Conservation (phyloP, 2,329 filamentous ascomycete species). For the Nemania sp. region DNA sequence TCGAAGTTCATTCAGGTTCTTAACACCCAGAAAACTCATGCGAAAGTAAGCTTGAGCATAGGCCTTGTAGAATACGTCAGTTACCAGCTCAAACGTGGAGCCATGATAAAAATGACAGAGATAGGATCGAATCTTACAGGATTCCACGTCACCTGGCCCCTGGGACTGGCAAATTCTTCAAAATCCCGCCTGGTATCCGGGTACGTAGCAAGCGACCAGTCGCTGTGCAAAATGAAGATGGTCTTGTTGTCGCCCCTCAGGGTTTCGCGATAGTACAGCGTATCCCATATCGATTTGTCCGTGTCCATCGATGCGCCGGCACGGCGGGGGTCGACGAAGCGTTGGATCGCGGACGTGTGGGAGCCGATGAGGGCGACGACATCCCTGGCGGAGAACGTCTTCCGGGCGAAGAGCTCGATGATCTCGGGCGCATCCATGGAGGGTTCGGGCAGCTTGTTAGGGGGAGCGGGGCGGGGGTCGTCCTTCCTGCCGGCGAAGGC, state of each 20-base stretch:
- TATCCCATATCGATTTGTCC: conserved; percentile 56
- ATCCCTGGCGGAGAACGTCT: conserved; percentile 55
- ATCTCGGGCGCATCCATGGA: conserved; percentile 47
- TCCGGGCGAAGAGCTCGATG: conserved; percentile 52
- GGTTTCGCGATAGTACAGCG: conserved; percentile 52
- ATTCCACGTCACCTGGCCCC: conserved; percentile 31
- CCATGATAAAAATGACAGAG: background rate
- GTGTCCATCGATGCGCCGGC: conserved; percentile 50
- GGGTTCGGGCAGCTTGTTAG: conserved; percentile 51
- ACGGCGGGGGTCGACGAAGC: conserved; percentile 47
- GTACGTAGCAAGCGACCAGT: conserved; percentile 36
- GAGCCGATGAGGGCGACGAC: conserved; percentile 60
- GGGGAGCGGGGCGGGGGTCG: conserved; percentile 45
- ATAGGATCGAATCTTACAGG: conserved; percentile 31
- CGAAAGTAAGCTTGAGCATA: conserved; percentile 50
- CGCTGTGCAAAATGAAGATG: conserved; percentile 43
- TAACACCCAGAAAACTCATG: conserved; percentile 50
- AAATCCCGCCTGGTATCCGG: conserved; percentile 30
- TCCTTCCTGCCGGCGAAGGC: conserved; percentile 57
- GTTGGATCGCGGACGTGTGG: conserved; percentile 55
- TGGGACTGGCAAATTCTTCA: conserved; percentile 31
- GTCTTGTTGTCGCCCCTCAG: conserved; percentile 35
- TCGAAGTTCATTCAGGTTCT: conserved; percentile 50
- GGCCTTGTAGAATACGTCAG: conserved; percentile 23
- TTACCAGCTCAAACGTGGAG: too few species aligned